A percentile compares a stretch with the other conserved stretches of the same genome.
Conservation (phyloP, 768 basidiomycete genomes). For the Phylloporus scabripes region DNA sequence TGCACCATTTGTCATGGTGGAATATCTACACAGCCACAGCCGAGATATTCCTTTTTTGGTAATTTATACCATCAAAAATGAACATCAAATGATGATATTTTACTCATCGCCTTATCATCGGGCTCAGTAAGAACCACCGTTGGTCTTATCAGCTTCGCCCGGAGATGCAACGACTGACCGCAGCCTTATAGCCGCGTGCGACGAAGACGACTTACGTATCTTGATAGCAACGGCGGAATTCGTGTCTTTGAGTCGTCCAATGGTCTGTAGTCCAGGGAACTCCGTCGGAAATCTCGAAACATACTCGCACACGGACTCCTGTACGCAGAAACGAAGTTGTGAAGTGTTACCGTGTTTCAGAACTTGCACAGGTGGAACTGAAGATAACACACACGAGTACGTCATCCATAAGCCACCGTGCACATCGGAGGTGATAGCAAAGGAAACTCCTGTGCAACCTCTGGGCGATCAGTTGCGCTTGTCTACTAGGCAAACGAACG, state of each 20-base stretch:
- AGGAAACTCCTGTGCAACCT: neutral
- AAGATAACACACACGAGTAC: neutral
- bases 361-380: too few relatives aligned
- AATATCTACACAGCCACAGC: slow-evolving; percentile 19
- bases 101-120: neutral
- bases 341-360: slow-evolving; percentile 9
- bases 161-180: neutral
- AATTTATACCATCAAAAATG: neutral
- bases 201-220: neutral
- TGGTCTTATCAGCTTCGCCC: neutral
- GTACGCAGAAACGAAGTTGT: neutral
- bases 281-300: slow-evolving; percentile 3
- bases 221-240: neutral
- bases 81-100: neutral
- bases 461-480: neutral
- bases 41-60: slow-evolving; percentile 16
- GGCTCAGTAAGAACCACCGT: neutral
- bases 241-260: neutral
- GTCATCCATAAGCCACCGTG: neutral
- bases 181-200: neutral
- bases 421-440: neutral
- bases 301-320: neutral
- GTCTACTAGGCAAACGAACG: too few relatives aligned
- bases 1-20: slow-evolving; percentile 22
- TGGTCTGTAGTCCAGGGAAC: neutral